phyloP scores from a whole-genome alignment of 1,139 yeast species.

The Spathaspora sp. region DNA sequence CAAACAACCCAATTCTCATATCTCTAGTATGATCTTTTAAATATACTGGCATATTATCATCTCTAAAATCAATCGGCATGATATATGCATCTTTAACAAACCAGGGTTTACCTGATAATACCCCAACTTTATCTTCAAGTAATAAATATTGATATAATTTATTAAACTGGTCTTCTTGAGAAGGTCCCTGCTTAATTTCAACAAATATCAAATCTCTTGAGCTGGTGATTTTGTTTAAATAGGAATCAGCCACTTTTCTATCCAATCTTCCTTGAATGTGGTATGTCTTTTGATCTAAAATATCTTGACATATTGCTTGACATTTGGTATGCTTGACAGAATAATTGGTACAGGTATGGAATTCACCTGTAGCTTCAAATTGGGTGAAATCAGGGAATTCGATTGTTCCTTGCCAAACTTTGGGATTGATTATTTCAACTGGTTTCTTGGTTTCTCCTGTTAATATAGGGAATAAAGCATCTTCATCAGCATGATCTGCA shows the following conservation, averaged over 20 bases:
- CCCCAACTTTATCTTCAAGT: slow-evolving; percentile 57
- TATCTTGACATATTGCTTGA: slow-evolving; percentile 32
- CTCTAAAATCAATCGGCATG: slow-evolving; percentile 41
- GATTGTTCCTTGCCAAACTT: slow-evolving; percentile 57
- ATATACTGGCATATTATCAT: slow-evolving; percentile 26
- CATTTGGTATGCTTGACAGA: slow-evolving; percentile 27
- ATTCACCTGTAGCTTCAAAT: slow-evolving; percentile 45
- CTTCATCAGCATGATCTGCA: slow-evolving; percentile 17
- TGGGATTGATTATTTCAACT: slow-evolving; percentile 7
- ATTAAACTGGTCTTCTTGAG: slow-evolving; percentile 31
- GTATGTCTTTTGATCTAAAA: slow-evolving; percentile 32
- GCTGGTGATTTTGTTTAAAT: slow-evolving; percentile 48
- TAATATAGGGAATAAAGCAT: slow-evolving; percentile 22
- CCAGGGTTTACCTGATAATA: slow-evolving; percentile 47
- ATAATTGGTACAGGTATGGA: slow-evolving; percentile 38
- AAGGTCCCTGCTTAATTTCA: slow-evolving; percentile 27
- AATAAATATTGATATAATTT: slow-evolving; percentile 55
- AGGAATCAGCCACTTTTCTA: slow-evolving; percentile 51
- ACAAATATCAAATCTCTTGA: slow-evolving; percentile 55
- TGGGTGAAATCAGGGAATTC: slow-evolving; percentile 55
- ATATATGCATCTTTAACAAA: slow-evolving; percentile 69
- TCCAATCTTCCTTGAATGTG: slow-evolving; percentile 66
- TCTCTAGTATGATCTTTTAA: slow-evolving; percentile 19
- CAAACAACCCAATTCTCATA: slow-evolving; percentile 36
- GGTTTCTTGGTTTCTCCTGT: slow-evolving; percentile 4